Percentiles rank a stretch among this genome's conserved stretches.
Conservation (phyloP, 2,329 filamentous ascomycete species). For the Calonectria pseudoreteaudii region DNA sequence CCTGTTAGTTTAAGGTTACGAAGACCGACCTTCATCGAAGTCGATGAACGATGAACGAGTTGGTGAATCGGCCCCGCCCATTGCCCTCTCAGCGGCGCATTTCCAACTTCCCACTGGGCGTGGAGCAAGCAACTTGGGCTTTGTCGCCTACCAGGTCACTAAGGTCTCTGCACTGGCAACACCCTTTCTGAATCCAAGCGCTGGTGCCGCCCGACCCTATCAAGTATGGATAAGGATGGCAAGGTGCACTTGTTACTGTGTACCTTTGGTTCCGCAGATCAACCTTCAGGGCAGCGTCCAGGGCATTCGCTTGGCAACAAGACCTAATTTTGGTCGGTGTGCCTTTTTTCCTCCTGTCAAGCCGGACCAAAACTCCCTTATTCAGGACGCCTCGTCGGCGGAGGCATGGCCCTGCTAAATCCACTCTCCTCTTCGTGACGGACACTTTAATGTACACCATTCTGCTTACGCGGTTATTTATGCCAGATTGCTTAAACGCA, state of each 20-base stretch:
- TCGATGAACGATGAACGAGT: slow-evolving; percentile 16
- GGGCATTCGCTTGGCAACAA: slow-evolving; percentile 4
- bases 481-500: slow-evolving; percentile 24
- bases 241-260: not conserved
- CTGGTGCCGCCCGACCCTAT: slow-evolving; percentile 35
- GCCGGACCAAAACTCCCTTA: not conserved
- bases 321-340: not conserved
- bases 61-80: slow-evolving; percentile 36
- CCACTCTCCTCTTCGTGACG: not conserved
- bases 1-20: slow-evolving; percentile 24
- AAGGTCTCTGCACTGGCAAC: slow-evolving; percentile 17
- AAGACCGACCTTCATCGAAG: slow-evolving; percentile 11
- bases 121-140: slow-evolving; percentile 25
- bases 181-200: slow-evolving; percentile 33
- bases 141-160: slow-evolving; percentile 20
- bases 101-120: slow-evolving; percentile 37
- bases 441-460: not conserved
- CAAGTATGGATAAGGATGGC: slow-evolving; percentile 5
- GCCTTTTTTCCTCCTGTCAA: not conserved
- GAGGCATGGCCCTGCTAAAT: slow-evolving; percentile 11
- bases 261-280: slow-evolving; percentile 8
- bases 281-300: not conserved
- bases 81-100: slow-evolving; percentile 33
- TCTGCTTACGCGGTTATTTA: not conserved
- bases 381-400: not conserved